A percentile compares a stretch with the other conserved stretches of the same genome.
phyloP scores from a whole-genome alignment of 805 yeast species.

The Teunomyces pallodes region DNA sequence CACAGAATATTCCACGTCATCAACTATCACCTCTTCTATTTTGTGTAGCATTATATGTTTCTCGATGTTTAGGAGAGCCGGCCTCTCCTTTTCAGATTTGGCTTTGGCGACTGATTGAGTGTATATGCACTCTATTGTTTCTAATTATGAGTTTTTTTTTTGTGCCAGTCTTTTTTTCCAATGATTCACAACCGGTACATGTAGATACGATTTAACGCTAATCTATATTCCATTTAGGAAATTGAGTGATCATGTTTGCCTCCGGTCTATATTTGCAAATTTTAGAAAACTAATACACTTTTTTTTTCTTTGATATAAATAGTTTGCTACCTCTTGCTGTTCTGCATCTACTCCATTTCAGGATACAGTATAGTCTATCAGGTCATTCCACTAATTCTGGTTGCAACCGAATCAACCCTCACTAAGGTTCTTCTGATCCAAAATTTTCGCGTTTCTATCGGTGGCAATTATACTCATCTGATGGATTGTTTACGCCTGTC shows the following conservation, averaged over 20 bases:
- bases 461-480: background rate
- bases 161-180: background rate
- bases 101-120: background rate
- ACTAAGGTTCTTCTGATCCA: background rate
- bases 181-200: background rate
- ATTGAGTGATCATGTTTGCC: background rate
- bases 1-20: constrained; percentile 12
- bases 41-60: constrained; percentile 9
- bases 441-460: background rate
- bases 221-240: constrained; percentile 2
- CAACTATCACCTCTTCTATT: constrained; percentile 5
- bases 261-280: background rate
- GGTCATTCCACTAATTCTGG: background rate
- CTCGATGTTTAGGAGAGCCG: background rate
- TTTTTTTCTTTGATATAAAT: background rate
- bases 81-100: background rate
- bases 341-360: background rate
- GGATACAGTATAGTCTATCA: background rate
- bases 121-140: background rate
- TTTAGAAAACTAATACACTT: background rate
- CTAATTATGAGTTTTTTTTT: background rate
- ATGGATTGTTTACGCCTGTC: background rate
- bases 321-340: background rate
- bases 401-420: background rate
- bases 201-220: constrained; percentile 1